Percentiles rank a stretch among this genome's conserved stretches.
These are phyloP conservation scores for Chlorella variabilis DNA, from an alignment of 163 green algal species.

Conservation along the genomic window DNA sequence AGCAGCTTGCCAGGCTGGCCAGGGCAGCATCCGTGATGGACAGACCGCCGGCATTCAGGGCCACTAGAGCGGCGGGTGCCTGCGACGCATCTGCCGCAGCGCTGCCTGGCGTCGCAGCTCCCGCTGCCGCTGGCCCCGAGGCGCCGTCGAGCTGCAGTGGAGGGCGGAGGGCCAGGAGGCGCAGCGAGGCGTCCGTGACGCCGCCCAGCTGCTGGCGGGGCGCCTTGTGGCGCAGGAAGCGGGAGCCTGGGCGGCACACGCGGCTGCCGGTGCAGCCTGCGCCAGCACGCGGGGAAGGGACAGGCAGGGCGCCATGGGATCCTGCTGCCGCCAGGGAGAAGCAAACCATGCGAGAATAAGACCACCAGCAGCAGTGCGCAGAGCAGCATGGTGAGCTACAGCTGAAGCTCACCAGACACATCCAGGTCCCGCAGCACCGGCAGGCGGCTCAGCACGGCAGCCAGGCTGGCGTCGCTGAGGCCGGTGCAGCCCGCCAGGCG, in stretches of 20 bases:
- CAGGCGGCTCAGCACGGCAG: not conserved
- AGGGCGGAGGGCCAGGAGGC: not conserved
- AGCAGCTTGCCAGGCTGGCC: not conserved
- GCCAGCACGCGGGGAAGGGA: too few relatives aligned
- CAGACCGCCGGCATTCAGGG: not conserved
- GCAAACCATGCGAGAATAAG: too few relatives aligned
- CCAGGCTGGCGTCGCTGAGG: slow-evolving; percentile 2
- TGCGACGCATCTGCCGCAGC: not conserved
- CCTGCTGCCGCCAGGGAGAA: too few relatives aligned
- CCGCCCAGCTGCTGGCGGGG: slow-evolving; percentile 15
- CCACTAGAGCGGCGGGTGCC: not conserved
- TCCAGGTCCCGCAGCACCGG: slow-evolving; percentile 5
- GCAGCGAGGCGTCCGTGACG: slow-evolving; percentile 1
- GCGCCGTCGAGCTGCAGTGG: not conserved
- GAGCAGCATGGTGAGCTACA: too few relatives aligned
- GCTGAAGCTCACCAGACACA: slow-evolving; percentile 17
- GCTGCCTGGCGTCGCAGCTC: not conserved
- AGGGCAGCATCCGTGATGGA: not conserved
- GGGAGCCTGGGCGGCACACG: not conserved
- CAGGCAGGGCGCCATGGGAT: too few relatives aligned
- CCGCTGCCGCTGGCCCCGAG: not conserved
- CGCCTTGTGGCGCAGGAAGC: slow-evolving; percentile 13
- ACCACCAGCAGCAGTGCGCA: not conserved
- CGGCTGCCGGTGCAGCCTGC: slow-evolving; percentile 19
- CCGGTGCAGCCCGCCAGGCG: slow-evolving; percentile 9